These are phyloP conservation scores for Postia placenta DNA, from an alignment of 768 basidiomycete genomes.

Conservation along the genomic window DNA sequence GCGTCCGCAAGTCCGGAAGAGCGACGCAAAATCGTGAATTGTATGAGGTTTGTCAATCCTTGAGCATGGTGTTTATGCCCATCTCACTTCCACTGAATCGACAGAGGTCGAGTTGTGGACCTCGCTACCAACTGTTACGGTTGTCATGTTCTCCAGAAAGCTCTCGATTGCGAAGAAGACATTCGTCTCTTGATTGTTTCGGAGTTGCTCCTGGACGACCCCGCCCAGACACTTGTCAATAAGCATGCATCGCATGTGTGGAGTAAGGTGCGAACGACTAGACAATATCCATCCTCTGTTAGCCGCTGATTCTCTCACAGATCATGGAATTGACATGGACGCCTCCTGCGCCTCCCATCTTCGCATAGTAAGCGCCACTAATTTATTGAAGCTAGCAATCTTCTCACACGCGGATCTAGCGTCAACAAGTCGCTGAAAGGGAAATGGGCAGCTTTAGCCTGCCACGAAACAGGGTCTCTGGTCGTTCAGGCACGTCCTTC, in stretches of 20 bases:
- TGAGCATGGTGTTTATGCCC: background rate
- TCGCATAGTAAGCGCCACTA: slow-evolving; percentile 54
- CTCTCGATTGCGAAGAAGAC: slow-evolving; percentile 87
- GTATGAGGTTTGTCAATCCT: slow-evolving; percentile 59
- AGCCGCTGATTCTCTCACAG: slow-evolving; percentile 26
- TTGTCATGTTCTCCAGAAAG: slow-evolving; percentile 85
- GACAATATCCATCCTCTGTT: background rate
- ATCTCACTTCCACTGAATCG: background rate
- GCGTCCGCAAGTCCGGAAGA: slow-evolving; percentile 72
- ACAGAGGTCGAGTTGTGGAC: slow-evolving; percentile 76
- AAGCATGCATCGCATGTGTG: slow-evolving; percentile 91
- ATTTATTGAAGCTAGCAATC: slow-evolving; percentile 4
- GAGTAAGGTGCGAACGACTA: slow-evolving; percentile 60
- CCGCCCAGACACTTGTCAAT: slow-evolving; percentile 80
- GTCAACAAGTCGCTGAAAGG: slow-evolving; percentile 85
- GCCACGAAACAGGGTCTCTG: slow-evolving; percentile 85
- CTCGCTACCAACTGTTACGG: slow-evolving; percentile 87
- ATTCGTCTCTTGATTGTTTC: slow-evolving; percentile 78
- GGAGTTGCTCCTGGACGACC: slow-evolving; percentile 78
- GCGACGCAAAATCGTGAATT: slow-evolving; percentile 73
- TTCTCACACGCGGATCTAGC: slow-evolving; percentile 30
- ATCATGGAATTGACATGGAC: slow-evolving; percentile 92
- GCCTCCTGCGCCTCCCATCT: slow-evolving; percentile 81
- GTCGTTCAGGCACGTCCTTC: slow-evolving; percentile 63
- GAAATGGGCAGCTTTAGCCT: slow-evolving; percentile 85